Evolutionary conservation across 108 stramenopile genomes (phyloP), one percentile per base, ranked within the genome.

Genomic region (Halocafeteria seosinensis): DNA sequence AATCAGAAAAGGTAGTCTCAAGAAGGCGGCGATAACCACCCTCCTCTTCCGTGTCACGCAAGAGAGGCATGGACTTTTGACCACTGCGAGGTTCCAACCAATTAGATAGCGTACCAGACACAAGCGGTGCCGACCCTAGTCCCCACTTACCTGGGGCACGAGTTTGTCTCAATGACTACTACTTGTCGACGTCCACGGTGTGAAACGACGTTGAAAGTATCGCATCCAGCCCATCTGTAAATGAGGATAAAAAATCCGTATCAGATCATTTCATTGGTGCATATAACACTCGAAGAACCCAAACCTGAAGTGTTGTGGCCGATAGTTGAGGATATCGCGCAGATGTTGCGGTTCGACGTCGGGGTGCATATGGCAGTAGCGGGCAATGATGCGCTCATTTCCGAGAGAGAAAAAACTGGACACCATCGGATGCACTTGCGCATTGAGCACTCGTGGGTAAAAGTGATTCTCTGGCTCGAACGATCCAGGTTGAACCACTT

Each of bases 151-250:
- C n/a, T n/a, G n/a, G 69, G 63, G 52, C 69, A 70, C 37, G 25
- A 29, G 69, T 70, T 70, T 8, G 69, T 70, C 64, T 70, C 69
- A 32, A 70, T 64, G n/a, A 70, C 57, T 0, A 64, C 51, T 28
- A 70, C 35, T 36, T 63, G 13, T 4, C 62, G 27, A n/a, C 55
- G 38, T 32, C 50, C 69, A 34, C 27, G 47, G n/a, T 24, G 37
- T 27, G 61, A 60, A n/a, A 53, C 35, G 64, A 50, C 38, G 25
- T 28, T 61, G 33, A 70, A 64, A 29, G 61, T 32, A 28, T 70
- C 69, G 37, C 61, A 53, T 26, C 69, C 69, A 23, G 27, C 37
- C 69, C 69, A 70, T 27, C 37, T 28, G 63, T n/a, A n/a, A n/a
- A n/a, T n/a, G n/a, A n/a, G n/a, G n/a, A n/a, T n/a, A n/a, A n/a